Evolutionary conservation across 2,329 filamentous ascomycete species (phyloP), one percentile per base, ranked within the genome.

Genomic region (Gnomoniopsis sp.): DNA sequence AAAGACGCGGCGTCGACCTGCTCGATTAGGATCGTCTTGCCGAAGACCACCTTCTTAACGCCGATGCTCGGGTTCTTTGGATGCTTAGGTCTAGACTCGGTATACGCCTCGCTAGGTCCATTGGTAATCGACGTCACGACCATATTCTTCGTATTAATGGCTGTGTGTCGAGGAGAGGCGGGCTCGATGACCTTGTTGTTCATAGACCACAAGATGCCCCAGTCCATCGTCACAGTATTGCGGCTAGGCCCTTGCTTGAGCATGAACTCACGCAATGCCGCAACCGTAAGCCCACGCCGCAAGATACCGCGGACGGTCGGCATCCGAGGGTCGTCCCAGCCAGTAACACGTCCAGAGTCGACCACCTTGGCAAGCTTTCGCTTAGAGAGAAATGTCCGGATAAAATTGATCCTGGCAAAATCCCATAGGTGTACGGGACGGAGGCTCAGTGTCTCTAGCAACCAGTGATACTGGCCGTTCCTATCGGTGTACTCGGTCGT

Each of bases 401-500:
- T 84, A 68, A 95, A 93, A 81, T 93, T 93, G 77, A 95, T 87
- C 65, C 90, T 84, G 15, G 88, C 83, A 72, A 93, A 95, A 71
- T 92, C 90, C 88, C 89, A 93, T 78, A 93, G 88, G 74, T 92
- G 84, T 3, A 95, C 90, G 68, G 86, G 81, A 65, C 89, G 88
- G 36, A 93, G 81, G 66, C 86, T 83, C 50, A 93, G 79, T 4
- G 86, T 87, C 65, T 90, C 84, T 60, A 91, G 75, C 78, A 95
- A 91, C 90, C 90, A 95, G 72, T 91, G 87, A 75, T 93, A 95
- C 73, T 93, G 90, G 10, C 88, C 86, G 73, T 95, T 92, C 64
- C 90, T 88, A 74, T 95, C 90, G 57, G 90, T 90, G 76, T 93
- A 95, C 79, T 95, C 90, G 65, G 89, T 93, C 1, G 90, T 92